Evolutionary conservation across 1,139 yeast species (phyloP).

Genomic region (Meyerozyma smithsonii): DNA sequence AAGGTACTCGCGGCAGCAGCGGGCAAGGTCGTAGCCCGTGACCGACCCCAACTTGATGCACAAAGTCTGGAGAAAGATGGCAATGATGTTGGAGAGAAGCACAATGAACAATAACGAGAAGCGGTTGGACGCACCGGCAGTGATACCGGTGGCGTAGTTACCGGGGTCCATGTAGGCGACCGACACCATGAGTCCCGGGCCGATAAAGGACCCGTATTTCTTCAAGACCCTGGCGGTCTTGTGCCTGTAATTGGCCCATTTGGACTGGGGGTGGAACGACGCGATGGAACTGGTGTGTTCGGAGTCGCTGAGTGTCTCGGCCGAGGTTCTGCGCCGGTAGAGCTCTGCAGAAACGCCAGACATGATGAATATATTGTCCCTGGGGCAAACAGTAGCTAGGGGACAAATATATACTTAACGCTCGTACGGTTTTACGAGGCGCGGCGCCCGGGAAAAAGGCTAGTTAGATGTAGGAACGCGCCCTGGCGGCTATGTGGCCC

Average conservation of each 20-base stretch:
- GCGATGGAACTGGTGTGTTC: too few relatives aligned
- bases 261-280: too few relatives aligned
- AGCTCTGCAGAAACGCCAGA: neutral
- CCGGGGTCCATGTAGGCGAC: constrained; percentile 88
- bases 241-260: neutral
- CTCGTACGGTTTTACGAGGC: too few relatives aligned
- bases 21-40: constrained; percentile 73
- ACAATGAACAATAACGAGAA: constrained; percentile 64
- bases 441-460: too few relatives aligned
- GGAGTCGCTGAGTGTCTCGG: neutral
- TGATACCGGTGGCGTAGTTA: constrained; percentile 73
- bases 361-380: too few relatives aligned
- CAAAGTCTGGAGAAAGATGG: constrained; percentile 66
- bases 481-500: too few relatives aligned
- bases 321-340: neutral
- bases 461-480: too few relatives aligned
- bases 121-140: constrained; percentile 69
- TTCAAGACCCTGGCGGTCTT: constrained; percentile 9
- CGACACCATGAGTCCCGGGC: constrained; percentile 73
- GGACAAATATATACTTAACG: neutral
- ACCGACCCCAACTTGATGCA: constrained; percentile 77
- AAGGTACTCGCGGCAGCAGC: constrained; percentile 58
- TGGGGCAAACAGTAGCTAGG: neutral
- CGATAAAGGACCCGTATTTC: constrained; percentile 59
- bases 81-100: constrained; percentile 63